Percentiles rank a stretch among this genome's conserved stretches.
phyloP scores from a whole-genome alignment of 78 protist genomes.

The Pelomyxa schiedti region DNA sequence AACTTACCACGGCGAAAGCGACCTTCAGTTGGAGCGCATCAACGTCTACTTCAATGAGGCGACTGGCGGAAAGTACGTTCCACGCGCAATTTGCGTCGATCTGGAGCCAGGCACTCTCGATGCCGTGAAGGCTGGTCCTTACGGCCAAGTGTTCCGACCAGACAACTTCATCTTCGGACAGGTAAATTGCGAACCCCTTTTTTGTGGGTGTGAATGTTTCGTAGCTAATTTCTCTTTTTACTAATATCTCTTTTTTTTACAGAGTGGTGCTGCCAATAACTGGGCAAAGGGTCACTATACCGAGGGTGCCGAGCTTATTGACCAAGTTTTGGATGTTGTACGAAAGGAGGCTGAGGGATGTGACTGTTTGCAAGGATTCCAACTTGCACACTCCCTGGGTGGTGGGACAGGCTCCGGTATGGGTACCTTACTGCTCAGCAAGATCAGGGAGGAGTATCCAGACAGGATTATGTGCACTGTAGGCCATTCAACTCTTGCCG shows the following conservation, averaged over 20 bases:
- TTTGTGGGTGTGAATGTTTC: background rate
- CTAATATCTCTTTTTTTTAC: too few relatives aligned
- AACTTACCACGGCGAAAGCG: slow-evolving; percentile 71
- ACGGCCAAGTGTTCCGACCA: slow-evolving; percentile 81
- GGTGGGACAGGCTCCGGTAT: slow-evolving; percentile 98
- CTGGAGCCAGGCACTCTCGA: slow-evolving; percentile 89
- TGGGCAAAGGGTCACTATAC: slow-evolving; percentile 95
- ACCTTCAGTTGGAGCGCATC: slow-evolving; percentile 80
- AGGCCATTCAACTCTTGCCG: background rate
- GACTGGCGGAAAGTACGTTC: slow-evolving; percentile 74
- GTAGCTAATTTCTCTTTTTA: too few relatives aligned
- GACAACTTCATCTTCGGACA: slow-evolving; percentile 77
- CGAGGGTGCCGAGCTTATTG: slow-evolving; percentile 86
- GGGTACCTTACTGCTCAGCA: slow-evolving; percentile 59
- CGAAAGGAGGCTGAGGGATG: slow-evolving; percentile 87
- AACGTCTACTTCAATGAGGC: slow-evolving; percentile 90
- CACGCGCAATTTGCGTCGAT: slow-evolving; percentile 91
- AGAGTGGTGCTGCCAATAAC: slow-evolving; percentile 86
- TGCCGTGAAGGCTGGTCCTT: slow-evolving; percentile 73
- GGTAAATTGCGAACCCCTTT: slow-evolving; percentile 57
- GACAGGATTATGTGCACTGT: slow-evolving; percentile 90
- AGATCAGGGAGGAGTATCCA: slow-evolving; percentile 92
- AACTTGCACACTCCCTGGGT: slow-evolving; percentile 90
- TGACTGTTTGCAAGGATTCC: slow-evolving; percentile 96
- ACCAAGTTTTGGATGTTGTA: slow-evolving; percentile 78